Evolutionary conservation across 768 basidiomycete genomes (phyloP).

Genomic region (Trametopsis cervina): DNA sequence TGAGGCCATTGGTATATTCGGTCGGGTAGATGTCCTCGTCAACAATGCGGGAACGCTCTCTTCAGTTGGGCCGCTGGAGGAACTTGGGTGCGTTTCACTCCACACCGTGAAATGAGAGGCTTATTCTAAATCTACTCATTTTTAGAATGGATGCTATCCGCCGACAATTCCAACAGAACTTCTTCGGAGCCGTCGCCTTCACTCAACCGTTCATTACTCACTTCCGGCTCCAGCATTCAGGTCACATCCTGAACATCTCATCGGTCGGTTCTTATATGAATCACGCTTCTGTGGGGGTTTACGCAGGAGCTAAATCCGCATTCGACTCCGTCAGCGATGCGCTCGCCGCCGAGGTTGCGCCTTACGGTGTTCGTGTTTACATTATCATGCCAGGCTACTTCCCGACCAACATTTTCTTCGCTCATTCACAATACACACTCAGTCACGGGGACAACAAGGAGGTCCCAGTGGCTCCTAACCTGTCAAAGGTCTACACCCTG

Average conservation of each 20-base stretch:
- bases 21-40: conserved; percentile 7
- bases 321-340: conserved; percentile 21
- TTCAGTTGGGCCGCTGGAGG: conserved; percentile 5
- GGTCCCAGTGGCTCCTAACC: not conserved
- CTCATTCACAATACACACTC: not conserved
- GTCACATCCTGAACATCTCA: conserved; percentile 23
- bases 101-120: too few relatives aligned
- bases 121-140: too few relatives aligned
- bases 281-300: conserved; percentile 17
- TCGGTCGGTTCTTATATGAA: conserved; percentile 17
- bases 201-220: conserved; percentile 22
- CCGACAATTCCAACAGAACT: conserved; percentile 21
- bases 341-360: conserved; percentile 20
- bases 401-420: conserved; percentile 18
- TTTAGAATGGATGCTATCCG: conserved; percentile 13
- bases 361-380: conserved; percentile 20
- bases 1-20: not conserved
- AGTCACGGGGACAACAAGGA: not conserved
- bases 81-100: not conserved
- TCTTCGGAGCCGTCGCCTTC: conserved; percentile 22
- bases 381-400: conserved; percentile 24
- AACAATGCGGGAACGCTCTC: conserved; percentile 14
- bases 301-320: conserved; percentile 23
- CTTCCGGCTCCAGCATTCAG: conserved; percentile 19
- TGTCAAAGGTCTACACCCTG: conserved; percentile 12